Evolutionary conservation across 768 basidiomycete genomes (phyloP), one percentile per base, ranked within the genome.

Genomic region (Dacryopinax spathularia): DNA sequence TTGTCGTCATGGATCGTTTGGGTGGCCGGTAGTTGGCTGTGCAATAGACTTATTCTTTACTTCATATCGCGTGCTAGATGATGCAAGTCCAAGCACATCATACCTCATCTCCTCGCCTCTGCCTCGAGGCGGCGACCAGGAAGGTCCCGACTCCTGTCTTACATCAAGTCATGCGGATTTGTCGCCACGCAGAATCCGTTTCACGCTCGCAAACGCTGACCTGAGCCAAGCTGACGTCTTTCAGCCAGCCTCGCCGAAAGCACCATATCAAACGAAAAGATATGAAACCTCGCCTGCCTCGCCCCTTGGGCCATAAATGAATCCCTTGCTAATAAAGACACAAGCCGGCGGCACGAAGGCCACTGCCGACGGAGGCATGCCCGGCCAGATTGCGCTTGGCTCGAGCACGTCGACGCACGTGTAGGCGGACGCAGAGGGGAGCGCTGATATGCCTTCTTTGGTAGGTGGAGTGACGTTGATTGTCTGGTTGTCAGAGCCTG

Each of bases 21-120:
- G 48, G 48, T 56, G 48, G 48, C 48, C 48, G 25, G 48, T 56
- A 6, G 48, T 56, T 56, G 48, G 48, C 48, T 56, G 48, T 56
- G 48, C 48, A 56, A 56, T 56, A 56, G 48, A 56, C 48, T 56
- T 18, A 9, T 29, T 27, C 31, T 56, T 31, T 13, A 2, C 48
- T 56, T n/a, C n/a, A n/a, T n/a, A n/a, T n/a, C n/a, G n/a, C n/a
- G n/a, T n/a, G n/a, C n/a, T n/a, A n/a, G n/a, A n/a, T n/a, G 48
- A 27, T 56, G 48, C 25, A 44, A 44, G 9, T n/a, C n/a, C n/a
- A n/a, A n/a, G n/a, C n/a, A n/a, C n/a, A n/a, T n/a, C n/a, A n/a
- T n/a, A n/a, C n/a, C n/a, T n/a, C n/a, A n/a, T n/a, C n/a, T n/a
- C n/a, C n/a, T n/a, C n/a, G n/a, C n/a, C n/a, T n/a, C n/a, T n/a